These are phyloP conservation scores for Komagataea norvegica DNA, from an alignment of 1,139 yeast genomes.

Conservation along the genomic window DNA sequence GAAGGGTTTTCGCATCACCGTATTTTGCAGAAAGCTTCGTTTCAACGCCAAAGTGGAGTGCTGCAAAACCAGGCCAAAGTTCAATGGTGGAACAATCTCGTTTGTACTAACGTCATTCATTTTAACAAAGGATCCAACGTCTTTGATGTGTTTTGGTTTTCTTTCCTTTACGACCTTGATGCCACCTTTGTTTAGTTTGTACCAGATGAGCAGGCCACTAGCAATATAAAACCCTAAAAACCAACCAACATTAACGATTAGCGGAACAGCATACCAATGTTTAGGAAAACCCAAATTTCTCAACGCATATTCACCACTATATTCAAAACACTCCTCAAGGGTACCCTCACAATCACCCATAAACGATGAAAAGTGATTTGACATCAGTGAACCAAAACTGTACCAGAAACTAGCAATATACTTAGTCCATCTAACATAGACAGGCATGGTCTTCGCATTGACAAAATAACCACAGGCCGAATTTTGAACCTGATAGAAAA, in stretches of 20 bases:
- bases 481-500: conserved; percentile 44
- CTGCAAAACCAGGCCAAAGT: conserved; percentile 6
- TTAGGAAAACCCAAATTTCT: conserved; percentile 55
- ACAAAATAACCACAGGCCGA: conserved; percentile 81
- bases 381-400: conserved; percentile 62
- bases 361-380: conserved; percentile 63
- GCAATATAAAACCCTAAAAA: conserved; percentile 47
- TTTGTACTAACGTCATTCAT: neutral
- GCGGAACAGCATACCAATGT: conserved; percentile 66
- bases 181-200: conserved; percentile 7
- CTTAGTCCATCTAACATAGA: conserved; percentile 80
- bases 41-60: conserved; percentile 7
- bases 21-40: conserved; percentile 14
- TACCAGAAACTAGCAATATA: conserved; percentile 76
- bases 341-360: conserved; percentile 50
- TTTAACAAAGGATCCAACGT: conserved; percentile 2
- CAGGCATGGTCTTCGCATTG: conserved; percentile 72
- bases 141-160: neutral
- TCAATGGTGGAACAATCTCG: neutral
- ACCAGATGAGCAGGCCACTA: conserved; percentile 28
- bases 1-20: conserved; percentile 1
- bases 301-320: conserved; percentile 50
- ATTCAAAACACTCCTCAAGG: conserved; percentile 39
- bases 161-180: conserved; percentile 15
- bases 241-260: conserved; percentile 59